Conservation (phyloP, 2,329 filamentous ascomycete species). For the Beauveria sp. region DNA sequence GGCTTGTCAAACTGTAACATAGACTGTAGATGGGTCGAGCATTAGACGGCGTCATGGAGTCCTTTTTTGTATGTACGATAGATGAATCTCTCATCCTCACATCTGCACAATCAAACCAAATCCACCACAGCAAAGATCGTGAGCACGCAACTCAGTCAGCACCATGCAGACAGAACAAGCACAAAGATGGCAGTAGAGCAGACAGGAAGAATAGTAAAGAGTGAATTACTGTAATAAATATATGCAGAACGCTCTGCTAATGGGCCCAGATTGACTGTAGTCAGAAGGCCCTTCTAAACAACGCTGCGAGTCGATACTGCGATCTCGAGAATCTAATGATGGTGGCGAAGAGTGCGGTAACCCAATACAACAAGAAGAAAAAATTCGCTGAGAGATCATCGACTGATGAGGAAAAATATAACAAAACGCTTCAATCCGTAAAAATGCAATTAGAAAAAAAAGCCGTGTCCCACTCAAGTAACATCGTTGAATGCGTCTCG, state of each 20-base stretch:
- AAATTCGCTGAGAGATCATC: not conserved
- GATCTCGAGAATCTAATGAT: constrained; percentile 7
- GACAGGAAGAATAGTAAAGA: not conserved
- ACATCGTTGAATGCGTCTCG: not conserved
- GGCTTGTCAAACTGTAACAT: constrained; percentile 26
- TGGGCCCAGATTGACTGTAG: not conserved
- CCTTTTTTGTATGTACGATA: constrained; percentile 11
- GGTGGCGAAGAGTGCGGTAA: not conserved
- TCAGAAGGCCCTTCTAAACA: not conserved
- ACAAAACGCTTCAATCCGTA: constrained; percentile 6
- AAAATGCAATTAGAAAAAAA: constrained; percentile 2
- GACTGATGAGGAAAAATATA: constrained; percentile 4
- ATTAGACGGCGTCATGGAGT: constrained; percentile 16
- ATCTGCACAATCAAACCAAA: constrained; percentile 1
- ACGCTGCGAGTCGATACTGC: not conserved
- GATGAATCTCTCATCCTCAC: constrained; percentile 8
- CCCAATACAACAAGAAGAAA: constrained; percentile 4
- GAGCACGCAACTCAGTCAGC: not conserved
- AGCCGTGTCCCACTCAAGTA: not conserved
- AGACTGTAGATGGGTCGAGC: constrained; percentile 27
- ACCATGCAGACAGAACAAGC: too few species aligned
- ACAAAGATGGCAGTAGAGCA: too few species aligned
- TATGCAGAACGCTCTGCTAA: constrained; percentile 5
- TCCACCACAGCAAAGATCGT: not conserved
- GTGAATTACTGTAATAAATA: not conserved